phyloP scores from a whole-genome alignment of 2,329 filamentous ascomycete genomes.

The Cladophialophora psammophila region DNA sequence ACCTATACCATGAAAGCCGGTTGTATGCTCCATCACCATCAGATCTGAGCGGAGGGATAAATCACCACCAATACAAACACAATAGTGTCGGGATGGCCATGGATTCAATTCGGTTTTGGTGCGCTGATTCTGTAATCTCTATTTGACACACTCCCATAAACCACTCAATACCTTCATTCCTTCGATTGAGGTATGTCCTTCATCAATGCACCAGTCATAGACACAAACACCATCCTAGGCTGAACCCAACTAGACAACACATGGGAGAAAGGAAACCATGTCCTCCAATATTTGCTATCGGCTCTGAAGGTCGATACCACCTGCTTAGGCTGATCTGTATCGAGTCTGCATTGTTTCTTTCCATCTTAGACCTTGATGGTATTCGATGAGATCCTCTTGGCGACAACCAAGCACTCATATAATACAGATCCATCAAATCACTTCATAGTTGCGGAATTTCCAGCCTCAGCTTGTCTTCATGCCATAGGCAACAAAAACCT shows the following conservation, averaged over 20 bases:
- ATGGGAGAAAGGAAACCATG: not conserved
- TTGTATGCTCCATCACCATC: no score
- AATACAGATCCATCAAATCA: not conserved
- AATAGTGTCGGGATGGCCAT: not conserved
- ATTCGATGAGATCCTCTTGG: not conserved
- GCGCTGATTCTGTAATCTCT: slow-evolving; percentile 1
- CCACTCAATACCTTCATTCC: not conserved
- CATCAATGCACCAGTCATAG: not conserved
- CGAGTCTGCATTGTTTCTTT: not conserved
- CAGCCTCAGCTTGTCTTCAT: slow-evolving; percentile 8
- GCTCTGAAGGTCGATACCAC: not conserved
- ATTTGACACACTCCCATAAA: not conserved
- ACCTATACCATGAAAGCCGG: no score
- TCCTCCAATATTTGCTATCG: not conserved
- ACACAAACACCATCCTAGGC: slow-evolving; percentile 3
- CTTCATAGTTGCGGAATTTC: no score
- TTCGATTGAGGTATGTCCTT: not conserved
- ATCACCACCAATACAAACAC: not conserved
- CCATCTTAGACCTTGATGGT: not conserved
- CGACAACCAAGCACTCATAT: not conserved
- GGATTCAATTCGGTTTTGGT: not conserved
- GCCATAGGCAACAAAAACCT: slow-evolving; percentile 63
- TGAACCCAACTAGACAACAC: not conserved
- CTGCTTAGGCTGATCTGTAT: not conserved
- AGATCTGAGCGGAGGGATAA: not conserved